A percentile compares a stretch with the other conserved stretches of the same genome.
Conservation (phyloP, 805 yeast genomes). For the Blastobotrys parvus region DNA sequence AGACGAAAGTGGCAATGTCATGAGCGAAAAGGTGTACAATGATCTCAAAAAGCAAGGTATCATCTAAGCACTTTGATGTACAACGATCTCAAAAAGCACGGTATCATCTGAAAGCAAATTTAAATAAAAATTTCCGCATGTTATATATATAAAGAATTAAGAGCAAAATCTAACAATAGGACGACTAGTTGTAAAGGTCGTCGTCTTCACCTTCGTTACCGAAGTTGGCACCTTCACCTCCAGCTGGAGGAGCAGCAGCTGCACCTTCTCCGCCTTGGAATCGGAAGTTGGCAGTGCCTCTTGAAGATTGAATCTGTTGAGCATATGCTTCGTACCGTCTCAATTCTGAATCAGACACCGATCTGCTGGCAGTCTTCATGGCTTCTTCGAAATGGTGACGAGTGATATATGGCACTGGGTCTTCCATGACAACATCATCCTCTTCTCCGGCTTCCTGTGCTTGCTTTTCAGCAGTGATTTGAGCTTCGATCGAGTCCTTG, state of each 20-base stretch:
- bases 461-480: slow-evolving; percentile 33
- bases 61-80: too few species aligned
- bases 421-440: slow-evolving; percentile 62
- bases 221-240: slow-evolving; percentile 43
- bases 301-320: slow-evolving; percentile 89
- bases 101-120: too few species aligned
- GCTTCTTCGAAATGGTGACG: slow-evolving; percentile 97
- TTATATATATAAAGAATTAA: not conserved
- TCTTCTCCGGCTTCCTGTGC: slow-evolving; percentile 37
- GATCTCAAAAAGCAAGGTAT: slow-evolving; percentile 87
- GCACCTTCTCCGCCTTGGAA: slow-evolving; percentile 38
- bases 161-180: not conserved
- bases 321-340: slow-evolving; percentile 99
- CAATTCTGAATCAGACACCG: slow-evolving; percentile 93
- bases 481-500: slow-evolving; percentile 93
- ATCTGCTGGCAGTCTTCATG: slow-evolving; percentile 97
- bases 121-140: too few species aligned
- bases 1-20: slow-evolving; percentile 87
- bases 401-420: slow-evolving; percentile 92
- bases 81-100: too few species aligned
- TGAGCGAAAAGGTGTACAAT: slow-evolving; percentile 72
- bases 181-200: slow-evolving; percentile 49
- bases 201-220: slow-evolving; percentile 52
- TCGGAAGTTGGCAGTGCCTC: slow-evolving; percentile 90
- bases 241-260: slow-evolving; percentile 33